Base-by-base conservation (phyloP, 257 asterid species). In the Nicotiana attenuata region DNA sequence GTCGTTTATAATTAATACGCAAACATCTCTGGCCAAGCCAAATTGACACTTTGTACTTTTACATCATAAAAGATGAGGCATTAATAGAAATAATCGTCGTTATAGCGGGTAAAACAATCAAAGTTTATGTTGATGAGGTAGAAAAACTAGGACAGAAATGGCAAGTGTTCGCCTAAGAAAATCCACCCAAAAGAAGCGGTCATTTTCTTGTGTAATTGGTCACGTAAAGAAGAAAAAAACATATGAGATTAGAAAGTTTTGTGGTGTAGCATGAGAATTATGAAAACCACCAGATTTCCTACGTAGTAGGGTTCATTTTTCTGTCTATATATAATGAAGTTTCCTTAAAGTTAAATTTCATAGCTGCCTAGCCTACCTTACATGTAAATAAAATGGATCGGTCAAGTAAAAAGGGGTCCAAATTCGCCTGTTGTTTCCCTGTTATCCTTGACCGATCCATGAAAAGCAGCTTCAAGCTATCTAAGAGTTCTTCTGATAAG, bases 401-500 rank as follows among this genome's bases (percentile, higher is more conserved):
- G 81, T 71, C 86, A 24, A 20, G 78, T 29, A 78, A 76, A 47
- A 75, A 82, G 20, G 78, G 45, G 11, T n/a, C 38, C 9, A 64
- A 79, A 20, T 5, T 52, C 45, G 84, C 84, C 35, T 85, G 84
- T 59, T 82, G 86, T 83, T 85, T 85, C 55, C 88, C 86, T 3
- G 82, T 45, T 35, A 77, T 63, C 76, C 78, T 82, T 11, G 88
- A 85, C 81, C 88, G 84, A 61, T 85, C 86, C 82, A 64, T 82
- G 82, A 73, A 82, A 82, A 78, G 86, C 84, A 85, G 88, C 84
- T 82, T 82, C 82, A 80, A 80, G 57, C 24, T 45, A 15, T 61
- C 80, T 66, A 33, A 31, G 68, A 85, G 77, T 16, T 55, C 69
- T 10, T 85, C 86, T 20, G 10, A 41, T 5, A 85, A 81, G 45